A percentile compares a stretch with the other conserved stretches of the same genome.
phyloP scores from a whole-genome alignment of 805 yeast species.

The Candida anglica region DNA sequence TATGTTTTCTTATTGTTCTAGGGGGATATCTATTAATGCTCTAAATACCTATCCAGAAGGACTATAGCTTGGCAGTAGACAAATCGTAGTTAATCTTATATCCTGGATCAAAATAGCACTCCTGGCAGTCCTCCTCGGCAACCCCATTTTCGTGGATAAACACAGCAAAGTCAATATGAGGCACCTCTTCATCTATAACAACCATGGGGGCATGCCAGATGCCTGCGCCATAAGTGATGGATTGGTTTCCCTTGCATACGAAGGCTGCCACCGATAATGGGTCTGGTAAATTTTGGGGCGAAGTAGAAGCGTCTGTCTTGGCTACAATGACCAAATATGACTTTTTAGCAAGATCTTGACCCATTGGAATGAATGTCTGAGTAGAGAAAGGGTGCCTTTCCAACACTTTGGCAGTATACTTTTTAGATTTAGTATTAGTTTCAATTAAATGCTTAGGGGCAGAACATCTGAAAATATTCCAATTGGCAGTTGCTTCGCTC shows the following conservation, averaged over 20 bases:
- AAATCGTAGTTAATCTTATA: conserved; percentile 34
- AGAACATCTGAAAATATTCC: conserved; percentile 80
- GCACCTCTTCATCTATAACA: conserved; percentile 56
- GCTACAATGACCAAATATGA: conserved; percentile 86
- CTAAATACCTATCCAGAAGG: too few relatives aligned
- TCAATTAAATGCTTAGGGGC: conserved; percentile 63
- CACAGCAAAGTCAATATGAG: conserved; percentile 75
- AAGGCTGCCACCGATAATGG: conserved; percentile 62
- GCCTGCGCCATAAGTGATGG: conserved; percentile 82
- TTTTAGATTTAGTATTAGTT: conserved; percentile 8
- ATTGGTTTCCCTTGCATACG: conserved; percentile 74
- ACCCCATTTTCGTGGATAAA: conserved; percentile 81
- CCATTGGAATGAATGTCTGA: conserved; percentile 92
- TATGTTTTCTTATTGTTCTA: neutral
- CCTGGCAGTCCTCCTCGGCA: conserved; percentile 77
- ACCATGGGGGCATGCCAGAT: conserved; percentile 99
- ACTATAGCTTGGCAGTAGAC: too few relatives aligned
- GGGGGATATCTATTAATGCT: neutral
- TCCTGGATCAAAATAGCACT: conserved; percentile 66
- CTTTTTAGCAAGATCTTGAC: conserved; percentile 42
- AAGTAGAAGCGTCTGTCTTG: conserved; percentile 34
- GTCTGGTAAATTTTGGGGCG: conserved; percentile 52
- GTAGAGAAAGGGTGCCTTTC: conserved; percentile 89
- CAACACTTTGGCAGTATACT: conserved; percentile 60
- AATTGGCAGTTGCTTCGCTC: conserved; percentile 53